Percentiles rank a stretch among this genome's conserved stretches.
These are phyloP conservation scores for Phyllosticta citrichinensis DNA, from an alignment of 2,329 filamentous ascomycete species.

Conservation along the genomic window DNA sequence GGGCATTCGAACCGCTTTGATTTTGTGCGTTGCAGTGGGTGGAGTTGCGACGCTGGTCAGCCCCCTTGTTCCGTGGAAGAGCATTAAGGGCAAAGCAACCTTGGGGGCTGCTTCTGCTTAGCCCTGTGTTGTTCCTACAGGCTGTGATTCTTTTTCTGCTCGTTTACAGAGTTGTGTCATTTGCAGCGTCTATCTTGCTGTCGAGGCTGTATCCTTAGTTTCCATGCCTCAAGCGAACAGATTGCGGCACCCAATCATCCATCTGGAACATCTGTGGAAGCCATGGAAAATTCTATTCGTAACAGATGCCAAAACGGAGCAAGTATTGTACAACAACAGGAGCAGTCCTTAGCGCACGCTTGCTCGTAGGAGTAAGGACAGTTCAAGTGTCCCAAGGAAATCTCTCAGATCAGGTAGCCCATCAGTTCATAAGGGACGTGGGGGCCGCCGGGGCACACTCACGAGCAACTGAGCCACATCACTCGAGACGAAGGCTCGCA, in stretches of 20 bases:
- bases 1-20: constrained; percentile 38
- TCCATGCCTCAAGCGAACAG: too few species aligned
- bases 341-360: neutral
- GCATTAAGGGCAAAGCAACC: neutral
- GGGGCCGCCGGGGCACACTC: too few species aligned
- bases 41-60: neutral
- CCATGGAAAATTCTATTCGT: neutral
- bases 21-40: constrained; percentile 41
- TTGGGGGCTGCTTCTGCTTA: neutral
- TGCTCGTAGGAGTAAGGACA: neutral
- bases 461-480: too few species aligned
- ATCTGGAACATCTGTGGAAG: neutral
- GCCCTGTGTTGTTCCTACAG: neutral
- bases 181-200: too few species aligned
- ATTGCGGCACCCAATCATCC: too few species aligned
- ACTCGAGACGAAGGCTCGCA: too few species aligned
- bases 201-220: too few species aligned
- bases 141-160: too few species aligned
- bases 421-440: too few species aligned
- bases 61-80: neutral
- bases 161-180: too few species aligned
- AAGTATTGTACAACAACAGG: neutral
- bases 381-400: too few species aligned
- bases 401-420: too few species aligned
- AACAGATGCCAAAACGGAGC: neutral